A percentile compares a stretch with the other conserved stretches of the same genome.
Evolutionary conservation across 306 rosid species (phyloP).

Genomic region (Gleditsia sinensis): DNA sequence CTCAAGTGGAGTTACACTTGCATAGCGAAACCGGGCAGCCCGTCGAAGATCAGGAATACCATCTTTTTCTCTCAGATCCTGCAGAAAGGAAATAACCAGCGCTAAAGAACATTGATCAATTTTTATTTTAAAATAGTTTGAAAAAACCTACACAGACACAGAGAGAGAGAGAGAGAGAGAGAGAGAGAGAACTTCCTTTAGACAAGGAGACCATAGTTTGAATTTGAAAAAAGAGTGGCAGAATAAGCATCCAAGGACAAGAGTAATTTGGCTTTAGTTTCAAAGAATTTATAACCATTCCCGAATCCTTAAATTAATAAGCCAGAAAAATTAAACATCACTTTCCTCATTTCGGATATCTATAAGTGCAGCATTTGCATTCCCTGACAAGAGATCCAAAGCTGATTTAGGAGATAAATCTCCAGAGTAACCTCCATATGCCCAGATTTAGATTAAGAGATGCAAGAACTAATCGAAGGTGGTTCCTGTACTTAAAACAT

Average conservation of each 20-base stretch:
- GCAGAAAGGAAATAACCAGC: constrained; percentile 34
- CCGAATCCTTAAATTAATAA: constrained; percentile 33
- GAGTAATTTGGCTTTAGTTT: constrained; percentile 16
- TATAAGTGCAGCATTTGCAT: constrained; percentile 68
- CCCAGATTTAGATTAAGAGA: no score
- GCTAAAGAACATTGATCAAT: constrained; percentile 20
- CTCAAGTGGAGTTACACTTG: constrained; percentile 75
- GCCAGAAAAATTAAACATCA: constrained; percentile 42
- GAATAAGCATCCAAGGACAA: constrained; percentile 28
- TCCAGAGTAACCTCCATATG: constrained; percentile 87
- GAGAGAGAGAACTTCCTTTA: neutral
- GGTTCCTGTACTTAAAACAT: no score
- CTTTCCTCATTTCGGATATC: constrained; percentile 93
- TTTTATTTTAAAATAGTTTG: constrained; percentile 23
- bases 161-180: no score
- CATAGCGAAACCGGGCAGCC: constrained; percentile 83
- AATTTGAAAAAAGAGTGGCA: constrained; percentile 7
- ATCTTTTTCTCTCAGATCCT: constrained; percentile 78
- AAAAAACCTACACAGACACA: constrained; percentile 23
- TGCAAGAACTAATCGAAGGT: no score
- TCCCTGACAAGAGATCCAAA: constrained; percentile 71
- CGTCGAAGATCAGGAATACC: constrained; percentile 91
- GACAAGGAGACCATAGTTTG: no score
- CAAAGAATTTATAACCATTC: constrained; percentile 21
- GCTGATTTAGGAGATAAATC: constrained; percentile 83